Conservation (phyloP, 495 filamentous ascomycete species). For the Aspergillus avenaceus region DNA sequence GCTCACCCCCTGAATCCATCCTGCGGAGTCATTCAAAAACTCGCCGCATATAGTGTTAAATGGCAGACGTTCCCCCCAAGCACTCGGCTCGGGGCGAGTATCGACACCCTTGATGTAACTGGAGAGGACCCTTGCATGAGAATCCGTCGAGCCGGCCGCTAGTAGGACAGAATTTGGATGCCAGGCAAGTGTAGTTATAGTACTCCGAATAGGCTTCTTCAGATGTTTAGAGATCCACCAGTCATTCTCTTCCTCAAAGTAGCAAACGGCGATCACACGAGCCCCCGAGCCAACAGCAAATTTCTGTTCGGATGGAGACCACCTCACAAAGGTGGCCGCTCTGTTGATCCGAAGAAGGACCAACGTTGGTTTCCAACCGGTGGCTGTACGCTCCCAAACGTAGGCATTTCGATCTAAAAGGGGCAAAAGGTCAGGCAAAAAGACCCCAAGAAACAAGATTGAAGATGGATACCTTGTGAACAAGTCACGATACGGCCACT, state of each 20-base stretch:
- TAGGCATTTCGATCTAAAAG: constrained; percentile 90
- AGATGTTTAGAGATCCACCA: constrained; percentile 99
- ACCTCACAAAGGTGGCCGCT: constrained; percentile 93
- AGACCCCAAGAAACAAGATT: neutral
- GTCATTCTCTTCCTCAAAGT: constrained; percentile 98
- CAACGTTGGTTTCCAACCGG: constrained; percentile 94
- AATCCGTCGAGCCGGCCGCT: constrained; percentile 90
- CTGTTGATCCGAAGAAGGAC: constrained; percentile 96
- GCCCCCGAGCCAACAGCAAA: constrained; percentile 97
- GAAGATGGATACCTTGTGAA: constrained; percentile 67
- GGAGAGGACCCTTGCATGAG: constrained; percentile 94
- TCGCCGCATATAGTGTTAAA: constrained; percentile 99
- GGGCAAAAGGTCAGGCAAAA: neutral
- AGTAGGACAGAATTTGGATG: constrained; percentile 95
- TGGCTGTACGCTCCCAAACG: constrained; percentile 89
- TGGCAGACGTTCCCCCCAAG: constrained; percentile 91
- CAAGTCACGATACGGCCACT: constrained; percentile 94
- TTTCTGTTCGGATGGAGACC: constrained; percentile 94
- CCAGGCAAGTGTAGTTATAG: constrained; percentile 90
- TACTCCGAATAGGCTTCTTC: constrained; percentile 96
- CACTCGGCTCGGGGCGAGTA: constrained; percentile 76
- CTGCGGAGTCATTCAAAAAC: constrained; percentile 89
- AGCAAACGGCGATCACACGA: constrained; percentile 93
- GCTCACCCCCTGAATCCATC: constrained; percentile 87
- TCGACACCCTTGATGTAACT: constrained; percentile 95